phyloP scores from a whole-genome alignment of 1,284 basidiomycete species.

The Volvariella volvacea region DNA sequence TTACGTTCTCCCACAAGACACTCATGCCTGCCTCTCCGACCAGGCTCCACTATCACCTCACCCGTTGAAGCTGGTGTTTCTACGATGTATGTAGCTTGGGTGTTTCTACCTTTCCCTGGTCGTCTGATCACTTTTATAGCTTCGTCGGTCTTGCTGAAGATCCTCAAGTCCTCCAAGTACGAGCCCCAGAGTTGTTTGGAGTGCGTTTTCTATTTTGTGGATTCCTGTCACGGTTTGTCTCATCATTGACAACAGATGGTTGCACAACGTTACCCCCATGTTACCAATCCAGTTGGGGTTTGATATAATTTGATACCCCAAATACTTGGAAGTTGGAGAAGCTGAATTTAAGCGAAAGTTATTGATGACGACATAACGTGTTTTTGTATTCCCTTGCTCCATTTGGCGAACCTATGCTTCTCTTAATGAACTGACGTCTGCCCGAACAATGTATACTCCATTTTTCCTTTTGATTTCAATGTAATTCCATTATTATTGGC shows the following conservation, averaged over 20 bases:
- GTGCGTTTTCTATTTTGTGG: constrained; percentile 28
- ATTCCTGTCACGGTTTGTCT: no score
- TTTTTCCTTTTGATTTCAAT: no score
- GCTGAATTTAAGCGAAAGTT: no score
- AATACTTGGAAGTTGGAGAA: no score
- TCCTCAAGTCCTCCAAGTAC: constrained; percentile 66
- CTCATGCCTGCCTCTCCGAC: background rate
- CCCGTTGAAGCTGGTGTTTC: constrained; percentile 79
- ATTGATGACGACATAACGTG: no score
- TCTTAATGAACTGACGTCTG: no score
- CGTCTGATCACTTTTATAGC: constrained; percentile 22
- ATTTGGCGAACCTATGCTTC: no score
- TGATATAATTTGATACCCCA: no score
- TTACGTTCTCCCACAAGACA: constrained; percentile 3
- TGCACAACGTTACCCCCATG: constrained; percentile 51
- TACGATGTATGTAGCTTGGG: constrained; percentile 52
- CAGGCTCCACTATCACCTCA: constrained; percentile 61
- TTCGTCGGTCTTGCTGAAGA: constrained; percentile 84
- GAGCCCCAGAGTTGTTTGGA: constrained; percentile 67
- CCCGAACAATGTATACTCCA: no score
- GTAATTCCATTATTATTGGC: no score
- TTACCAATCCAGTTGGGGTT: constrained; percentile 44
- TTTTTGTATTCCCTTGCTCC: no score
- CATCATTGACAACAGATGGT: no score
- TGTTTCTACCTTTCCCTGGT: background rate